Percentiles rank a stretch among this genome's conserved stretches.
phyloP scores from a whole-genome alignment of 1,284 basidiomycete genomes.

The Testicularia cyperi region DNA sequence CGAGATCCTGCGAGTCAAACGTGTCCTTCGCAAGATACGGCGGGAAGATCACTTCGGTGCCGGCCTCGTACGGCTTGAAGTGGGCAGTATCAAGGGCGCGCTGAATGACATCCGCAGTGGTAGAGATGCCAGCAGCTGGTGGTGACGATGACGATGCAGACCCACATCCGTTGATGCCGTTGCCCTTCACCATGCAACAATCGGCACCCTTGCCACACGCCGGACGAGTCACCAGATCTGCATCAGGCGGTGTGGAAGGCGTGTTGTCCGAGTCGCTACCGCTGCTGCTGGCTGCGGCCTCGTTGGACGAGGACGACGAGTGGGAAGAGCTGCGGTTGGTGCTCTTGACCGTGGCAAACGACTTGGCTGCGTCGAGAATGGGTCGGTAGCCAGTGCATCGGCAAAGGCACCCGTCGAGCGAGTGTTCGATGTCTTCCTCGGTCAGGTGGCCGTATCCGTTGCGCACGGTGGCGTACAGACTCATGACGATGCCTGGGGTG shows the following conservation, averaged over 20 bases:
- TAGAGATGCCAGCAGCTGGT: slow-evolving; percentile 10
- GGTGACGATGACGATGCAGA: slow-evolving; percentile 6
- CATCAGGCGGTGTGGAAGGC: slow-evolving; percentile 32
- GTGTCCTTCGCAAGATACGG: slow-evolving; percentile 50
- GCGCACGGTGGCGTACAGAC: slow-evolving; percentile 60
- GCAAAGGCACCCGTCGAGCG: slow-evolving; percentile 61
- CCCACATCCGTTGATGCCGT: neutral
- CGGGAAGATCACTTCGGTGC: slow-evolving; percentile 60
- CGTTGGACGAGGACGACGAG: neutral
- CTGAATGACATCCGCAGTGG: slow-evolving; percentile 26
- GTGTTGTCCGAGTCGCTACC: slow-evolving; percentile 25
- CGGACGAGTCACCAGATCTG: slow-evolving; percentile 28
- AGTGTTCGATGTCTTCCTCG: slow-evolving; percentile 57
- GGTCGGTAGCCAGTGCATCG: slow-evolving; percentile 54
- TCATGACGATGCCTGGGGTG: slow-evolving; percentile 60
- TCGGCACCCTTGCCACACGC: slow-evolving; percentile 42
- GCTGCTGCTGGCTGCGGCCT: slow-evolving; percentile 6
- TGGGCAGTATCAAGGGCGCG: slow-evolving; percentile 24
- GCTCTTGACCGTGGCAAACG: slow-evolving; percentile 43
- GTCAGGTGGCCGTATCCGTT: slow-evolving; percentile 50
- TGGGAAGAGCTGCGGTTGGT: slow-evolving; percentile 3
- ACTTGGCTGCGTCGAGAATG: slow-evolving; percentile 52
- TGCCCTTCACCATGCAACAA: slow-evolving; percentile 44
- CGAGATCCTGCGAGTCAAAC: slow-evolving; percentile 44
- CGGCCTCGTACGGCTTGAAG: slow-evolving; percentile 54